phyloP scores from a whole-genome alignment of 805 yeast species.

The Wickerhamiella siamensis region DNA sequence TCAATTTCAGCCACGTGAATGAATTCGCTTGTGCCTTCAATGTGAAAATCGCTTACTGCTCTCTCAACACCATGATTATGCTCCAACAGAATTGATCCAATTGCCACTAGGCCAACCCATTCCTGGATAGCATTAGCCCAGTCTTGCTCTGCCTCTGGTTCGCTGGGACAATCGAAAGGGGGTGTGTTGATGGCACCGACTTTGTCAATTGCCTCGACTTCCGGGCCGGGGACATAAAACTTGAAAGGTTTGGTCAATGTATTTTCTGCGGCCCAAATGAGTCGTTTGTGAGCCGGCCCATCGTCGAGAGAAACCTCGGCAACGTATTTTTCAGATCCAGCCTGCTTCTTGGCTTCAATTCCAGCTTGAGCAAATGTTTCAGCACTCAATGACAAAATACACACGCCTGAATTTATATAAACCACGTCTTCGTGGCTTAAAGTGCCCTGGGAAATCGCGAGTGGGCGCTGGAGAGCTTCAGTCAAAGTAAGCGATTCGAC shows the following conservation, averaged over 20 bases:
- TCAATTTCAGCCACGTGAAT: not conserved
- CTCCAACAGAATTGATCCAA: conserved; percentile 5
- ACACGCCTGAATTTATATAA: conserved; percentile 1
- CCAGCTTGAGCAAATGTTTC: conserved; percentile 11
- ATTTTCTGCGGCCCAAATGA: conserved; percentile 11
- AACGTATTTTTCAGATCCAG: conserved; percentile 3
- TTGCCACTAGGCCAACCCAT: conserved; percentile 12
- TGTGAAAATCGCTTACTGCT: conserved; percentile 5
- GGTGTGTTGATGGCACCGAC: conserved; percentile 1
- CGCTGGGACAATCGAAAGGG: conserved; percentile 1
- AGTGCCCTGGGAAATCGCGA: not conserved
- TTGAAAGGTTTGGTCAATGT: conserved; percentile 3
- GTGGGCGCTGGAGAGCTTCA: not conserved
- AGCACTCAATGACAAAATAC: conserved; percentile 6
- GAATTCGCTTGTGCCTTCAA: not conserved
- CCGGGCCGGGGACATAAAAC: conserved; percentile 1
- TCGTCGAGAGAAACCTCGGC: conserved; percentile 4
- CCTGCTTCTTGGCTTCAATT: conserved; percentile 7
- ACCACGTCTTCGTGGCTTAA: conserved; percentile 2
- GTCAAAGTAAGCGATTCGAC: not conserved
- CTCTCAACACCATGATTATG: conserved; percentile 5
- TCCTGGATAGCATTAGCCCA: conserved; percentile 15
- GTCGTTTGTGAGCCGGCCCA: conserved; percentile 4
- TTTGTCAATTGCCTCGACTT: not conserved
- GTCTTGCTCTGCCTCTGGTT: conserved; percentile 9